phyloP scores from a whole-genome alignment of 83 land plant species.

The Picea engelmannii region DNA sequence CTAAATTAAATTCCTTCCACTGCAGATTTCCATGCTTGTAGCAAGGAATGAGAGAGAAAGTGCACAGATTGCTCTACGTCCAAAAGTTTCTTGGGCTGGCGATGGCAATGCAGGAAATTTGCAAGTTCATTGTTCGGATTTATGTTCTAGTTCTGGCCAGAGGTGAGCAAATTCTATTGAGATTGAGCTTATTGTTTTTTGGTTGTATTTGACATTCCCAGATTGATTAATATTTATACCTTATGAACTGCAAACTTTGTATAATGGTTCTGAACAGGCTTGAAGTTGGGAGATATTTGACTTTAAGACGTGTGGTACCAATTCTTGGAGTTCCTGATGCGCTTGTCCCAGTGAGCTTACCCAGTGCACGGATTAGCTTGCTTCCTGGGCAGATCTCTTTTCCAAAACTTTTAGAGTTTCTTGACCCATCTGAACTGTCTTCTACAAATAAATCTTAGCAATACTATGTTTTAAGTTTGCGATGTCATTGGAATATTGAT shows the following conservation, averaged over 20 bases:
- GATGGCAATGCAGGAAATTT: conserved; percentile 73
- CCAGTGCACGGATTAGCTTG: conserved; percentile 65
- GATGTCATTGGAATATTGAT: background rate
- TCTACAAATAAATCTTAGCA: background rate
- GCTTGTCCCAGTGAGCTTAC: conserved; percentile 82
- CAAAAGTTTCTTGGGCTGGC: conserved; percentile 93
- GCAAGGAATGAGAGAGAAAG: conserved; percentile 98
- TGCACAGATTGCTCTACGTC: conserved; percentile 91
- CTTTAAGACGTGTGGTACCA: conserved; percentile 80
- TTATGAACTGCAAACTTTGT: background rate
- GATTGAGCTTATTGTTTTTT: background rate
- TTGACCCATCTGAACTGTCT: background rate
- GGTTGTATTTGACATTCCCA: background rate
- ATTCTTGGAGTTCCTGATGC: conserved; percentile 99
- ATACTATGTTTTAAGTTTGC: background rate
- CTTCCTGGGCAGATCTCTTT: conserved; percentile 77
- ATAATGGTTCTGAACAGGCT: conserved; percentile 46
- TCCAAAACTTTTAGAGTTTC: background rate
- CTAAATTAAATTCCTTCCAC: conserved; percentile 4
- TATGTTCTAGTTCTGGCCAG: conserved; percentile 80
- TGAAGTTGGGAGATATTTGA: conserved; percentile 75
- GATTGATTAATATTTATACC: background rate
- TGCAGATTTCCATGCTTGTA: conserved; percentile 77
- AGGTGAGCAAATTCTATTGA: conserved; percentile 37
- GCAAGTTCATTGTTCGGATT: conserved; percentile 79